Conservation (phyloP, 176 grass and related monocot species). For the Carex scoparia region DNA sequence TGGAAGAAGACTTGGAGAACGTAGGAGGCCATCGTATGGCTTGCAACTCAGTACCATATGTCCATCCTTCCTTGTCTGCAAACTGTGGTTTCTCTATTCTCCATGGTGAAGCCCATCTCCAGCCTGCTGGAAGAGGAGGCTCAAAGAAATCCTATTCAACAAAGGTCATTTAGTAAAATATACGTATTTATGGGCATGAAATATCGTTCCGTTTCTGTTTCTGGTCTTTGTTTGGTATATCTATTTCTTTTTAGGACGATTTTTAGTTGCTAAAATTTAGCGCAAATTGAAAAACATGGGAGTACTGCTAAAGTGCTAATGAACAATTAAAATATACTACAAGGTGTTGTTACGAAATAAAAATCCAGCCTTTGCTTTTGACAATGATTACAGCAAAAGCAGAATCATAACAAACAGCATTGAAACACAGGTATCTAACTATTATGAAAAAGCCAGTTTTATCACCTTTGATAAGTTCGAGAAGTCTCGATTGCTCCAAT, state of each 20-base stretch:
- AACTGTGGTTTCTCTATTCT: constrained; percentile 84
- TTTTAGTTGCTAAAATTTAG: neutral
- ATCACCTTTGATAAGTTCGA: constrained; percentile 82
- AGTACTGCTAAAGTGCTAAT: neutral
- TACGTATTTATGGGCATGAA: neutral
- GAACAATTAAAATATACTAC: neutral
- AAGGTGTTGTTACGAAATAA: neutral
- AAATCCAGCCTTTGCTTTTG: neutral
- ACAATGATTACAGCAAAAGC: neutral
- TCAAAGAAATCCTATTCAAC: constrained; percentile 82
- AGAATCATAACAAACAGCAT: neutral
- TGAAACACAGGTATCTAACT: neutral
- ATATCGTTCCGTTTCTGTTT: neutral
- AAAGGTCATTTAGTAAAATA: constrained; percentile 30
- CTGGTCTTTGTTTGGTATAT: neutral
- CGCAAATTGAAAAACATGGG: neutral
- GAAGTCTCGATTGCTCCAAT: constrained; percentile 78
- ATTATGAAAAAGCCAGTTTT: neutral
- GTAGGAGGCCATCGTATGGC: constrained; percentile 66
- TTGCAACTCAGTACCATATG: constrained; percentile 74
- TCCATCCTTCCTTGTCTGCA: constrained; percentile 85
- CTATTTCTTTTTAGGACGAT: neutral
- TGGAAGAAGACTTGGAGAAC: constrained; percentile 66
- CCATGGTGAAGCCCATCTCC: constrained; percentile 87
- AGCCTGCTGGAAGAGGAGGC: constrained; percentile 71